Conservation (phyloP, 495 filamentous ascomycete species). For the Daldinia loculata region DNA sequence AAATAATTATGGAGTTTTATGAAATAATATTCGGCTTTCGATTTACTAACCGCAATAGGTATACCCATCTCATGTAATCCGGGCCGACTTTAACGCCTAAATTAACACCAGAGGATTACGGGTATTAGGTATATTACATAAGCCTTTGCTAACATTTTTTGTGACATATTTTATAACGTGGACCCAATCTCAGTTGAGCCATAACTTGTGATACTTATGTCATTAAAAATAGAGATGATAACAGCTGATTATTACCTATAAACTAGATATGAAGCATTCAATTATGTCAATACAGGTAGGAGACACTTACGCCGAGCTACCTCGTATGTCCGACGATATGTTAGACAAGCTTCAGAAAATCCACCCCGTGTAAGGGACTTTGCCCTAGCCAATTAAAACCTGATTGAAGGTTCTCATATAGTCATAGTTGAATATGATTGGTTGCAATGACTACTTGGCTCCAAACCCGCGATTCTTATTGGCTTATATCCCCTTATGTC, state of each 20-base stretch:
- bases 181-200: too few species aligned
- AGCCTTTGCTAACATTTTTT: not conserved
- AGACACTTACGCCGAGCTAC: not conserved
- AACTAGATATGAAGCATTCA: too few species aligned
- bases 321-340: not conserved
- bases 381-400: not conserved
- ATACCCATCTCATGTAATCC: not conserved
- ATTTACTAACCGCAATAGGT: not conserved
- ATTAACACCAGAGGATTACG: not conserved
- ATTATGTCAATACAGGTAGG: too few species aligned
- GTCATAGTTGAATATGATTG: not conserved
- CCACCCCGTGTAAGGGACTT: not conserved
- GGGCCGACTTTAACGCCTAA: slow-evolving; percentile 26
- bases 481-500: not conserved
- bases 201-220: too few species aligned
- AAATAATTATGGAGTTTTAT: not conserved
- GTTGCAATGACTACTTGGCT: not conserved
- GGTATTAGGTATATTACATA: not conserved
- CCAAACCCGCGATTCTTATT: not conserved
- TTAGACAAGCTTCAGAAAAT: not conserved
- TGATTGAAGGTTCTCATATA: not conserved
- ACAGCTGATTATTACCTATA: too few species aligned
- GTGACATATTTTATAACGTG: too few species aligned
- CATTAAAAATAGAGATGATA: too few species aligned
- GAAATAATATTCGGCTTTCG: not conserved